Evolutionary conservation across 495 filamentous ascomycete genomes (phyloP).

Genomic region (Podospora anserina): DNA sequence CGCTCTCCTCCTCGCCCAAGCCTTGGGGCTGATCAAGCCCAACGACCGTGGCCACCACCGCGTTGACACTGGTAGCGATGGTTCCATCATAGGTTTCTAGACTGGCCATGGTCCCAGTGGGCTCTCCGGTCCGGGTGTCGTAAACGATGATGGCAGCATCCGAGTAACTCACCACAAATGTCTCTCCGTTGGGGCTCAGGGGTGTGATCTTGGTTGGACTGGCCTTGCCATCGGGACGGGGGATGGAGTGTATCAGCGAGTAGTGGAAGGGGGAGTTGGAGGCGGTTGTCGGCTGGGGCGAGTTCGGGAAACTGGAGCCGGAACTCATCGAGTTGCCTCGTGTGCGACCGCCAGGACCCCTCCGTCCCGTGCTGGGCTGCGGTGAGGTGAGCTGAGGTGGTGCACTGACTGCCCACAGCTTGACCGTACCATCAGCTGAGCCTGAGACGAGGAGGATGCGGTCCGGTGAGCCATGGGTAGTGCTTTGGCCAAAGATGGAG

Average conservation of each 20-base stretch:
- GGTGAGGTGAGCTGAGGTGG: conserved; percentile 80
- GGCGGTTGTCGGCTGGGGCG: conserved; percentile 83
- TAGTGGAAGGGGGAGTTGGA: conserved; percentile 56
- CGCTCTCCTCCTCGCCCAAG: conserved; percentile 51
- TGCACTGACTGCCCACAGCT: conserved; percentile 92
- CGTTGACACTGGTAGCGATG: conserved; percentile 76
- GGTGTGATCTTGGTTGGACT: conserved; percentile 91
- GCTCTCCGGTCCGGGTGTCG: conserved; percentile 86
- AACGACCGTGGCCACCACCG: conserved; percentile 82
- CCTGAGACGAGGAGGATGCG: conserved; percentile 88
- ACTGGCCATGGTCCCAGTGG: conserved; percentile 87
- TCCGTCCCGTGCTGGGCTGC: conserved; percentile 55
- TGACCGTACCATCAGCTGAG: conserved; percentile 83
- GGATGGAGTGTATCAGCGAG: conserved; percentile 78
- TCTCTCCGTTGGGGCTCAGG: conserved; percentile 78
- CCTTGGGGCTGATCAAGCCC: conserved; percentile 64
- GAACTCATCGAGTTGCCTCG: conserved; percentile 88
- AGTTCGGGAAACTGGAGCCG: conserved; percentile 82
- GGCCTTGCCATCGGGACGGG: conserved; percentile 61
- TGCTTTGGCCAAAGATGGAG: conserved; percentile 68
- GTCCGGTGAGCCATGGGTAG: conserved; percentile 70
- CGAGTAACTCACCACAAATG: conserved; percentile 87
- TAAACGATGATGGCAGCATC: conserved; percentile 89
- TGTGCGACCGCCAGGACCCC: conserved; percentile 74
- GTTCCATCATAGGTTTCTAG: conserved; percentile 90